Percentiles rank a stretch among this genome's conserved stretches.
phyloP scores from a whole-genome alignment of 352 stramenopile genomes.

The Pythium rishiriense region DNA sequence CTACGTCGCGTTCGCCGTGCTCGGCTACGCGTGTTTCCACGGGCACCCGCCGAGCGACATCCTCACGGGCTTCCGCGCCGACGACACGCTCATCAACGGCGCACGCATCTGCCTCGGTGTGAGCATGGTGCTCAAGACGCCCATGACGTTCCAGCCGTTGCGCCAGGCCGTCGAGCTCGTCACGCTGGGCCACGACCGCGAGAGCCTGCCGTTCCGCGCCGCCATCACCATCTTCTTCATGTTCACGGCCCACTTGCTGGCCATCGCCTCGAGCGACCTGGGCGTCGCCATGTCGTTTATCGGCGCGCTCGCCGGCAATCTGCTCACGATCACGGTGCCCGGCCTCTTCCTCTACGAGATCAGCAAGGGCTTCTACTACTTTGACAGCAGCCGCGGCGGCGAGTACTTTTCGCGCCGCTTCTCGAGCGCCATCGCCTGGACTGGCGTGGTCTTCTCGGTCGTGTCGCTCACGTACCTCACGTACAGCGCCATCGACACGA shows the following conservation, averaged over 20 bases:
- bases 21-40: conserved; percentile 81
- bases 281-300: conserved; percentile 79
- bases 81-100: conserved; percentile 79
- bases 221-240: conserved; percentile 73
- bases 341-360: conserved; percentile 80
- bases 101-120: conserved; percentile 67
- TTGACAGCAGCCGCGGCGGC: conserved; percentile 39
- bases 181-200: conserved; percentile 66
- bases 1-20: conserved; percentile 66
- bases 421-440: conserved; percentile 48
- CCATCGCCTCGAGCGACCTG: conserved; percentile 61
- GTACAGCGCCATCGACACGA: conserved; percentile 40
- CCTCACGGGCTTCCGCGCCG: conserved; percentile 64
- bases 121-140: conserved; percentile 82
- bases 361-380: conserved; percentile 44
- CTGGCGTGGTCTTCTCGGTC: conserved; percentile 54
- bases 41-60: conserved; percentile 84
- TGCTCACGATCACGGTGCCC: conserved; percentile 70
- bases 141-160: conserved; percentile 85
- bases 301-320: conserved; percentile 66
- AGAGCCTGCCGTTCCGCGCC: conserved; percentile 69
- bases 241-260: conserved; percentile 57
- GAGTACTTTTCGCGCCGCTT: conserved; percentile 58
- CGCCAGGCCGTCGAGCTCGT: conserved; percentile 74
- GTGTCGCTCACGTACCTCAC: conserved; percentile 70